A percentile compares a stretch with the other conserved stretches of the same genome.
phyloP scores from a whole-genome alignment of 1,284 basidiomycete genomes.

The Ustilago loliicola region DNA sequence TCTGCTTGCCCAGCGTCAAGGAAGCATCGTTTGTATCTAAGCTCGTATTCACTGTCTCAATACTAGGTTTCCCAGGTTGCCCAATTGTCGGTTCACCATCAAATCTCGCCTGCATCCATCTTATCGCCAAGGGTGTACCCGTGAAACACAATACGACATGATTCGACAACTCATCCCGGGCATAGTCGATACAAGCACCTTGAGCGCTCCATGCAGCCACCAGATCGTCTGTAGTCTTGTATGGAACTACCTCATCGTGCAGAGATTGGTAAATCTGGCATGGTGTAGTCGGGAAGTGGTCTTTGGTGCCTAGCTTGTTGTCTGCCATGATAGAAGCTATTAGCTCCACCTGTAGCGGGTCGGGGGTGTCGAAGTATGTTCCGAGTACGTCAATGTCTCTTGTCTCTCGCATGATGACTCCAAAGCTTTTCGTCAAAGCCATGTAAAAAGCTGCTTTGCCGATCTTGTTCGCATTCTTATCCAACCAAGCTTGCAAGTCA shows the following conservation, averaged over 20 bases:
- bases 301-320: constrained; percentile 47
- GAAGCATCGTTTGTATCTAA: constrained; percentile 36
- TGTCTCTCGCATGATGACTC: constrained; percentile 32
- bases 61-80: constrained; percentile 26
- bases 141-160: constrained; percentile 53
- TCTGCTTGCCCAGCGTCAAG: constrained; percentile 31
- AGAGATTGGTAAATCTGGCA: constrained; percentile 62
- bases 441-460: constrained; percentile 34
- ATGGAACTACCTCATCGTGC: constrained; percentile 62
- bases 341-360: constrained; percentile 20
- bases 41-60: constrained; percentile 36
- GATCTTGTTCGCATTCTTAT: constrained; percentile 31
- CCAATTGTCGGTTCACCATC: constrained; percentile 30
- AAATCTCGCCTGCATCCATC: constrained; percentile 54
- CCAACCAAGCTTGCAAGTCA: constrained; percentile 54
- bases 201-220: constrained; percentile 38
- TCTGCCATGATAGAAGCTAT: constrained; percentile 33
- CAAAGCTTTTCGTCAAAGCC: constrained; percentile 44
- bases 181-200: constrained; percentile 54
- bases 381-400: constrained; percentile 40
- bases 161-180: constrained; percentile 24
- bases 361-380: constrained; percentile 42
- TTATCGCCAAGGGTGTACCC: constrained; percentile 31
- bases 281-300: constrained; percentile 33
- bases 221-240: constrained; percentile 43